These are phyloP conservation scores for Collybiopsis confluens DNA, from an alignment of 768 basidiomycete genomes.

Conservation along the genomic window DNA sequence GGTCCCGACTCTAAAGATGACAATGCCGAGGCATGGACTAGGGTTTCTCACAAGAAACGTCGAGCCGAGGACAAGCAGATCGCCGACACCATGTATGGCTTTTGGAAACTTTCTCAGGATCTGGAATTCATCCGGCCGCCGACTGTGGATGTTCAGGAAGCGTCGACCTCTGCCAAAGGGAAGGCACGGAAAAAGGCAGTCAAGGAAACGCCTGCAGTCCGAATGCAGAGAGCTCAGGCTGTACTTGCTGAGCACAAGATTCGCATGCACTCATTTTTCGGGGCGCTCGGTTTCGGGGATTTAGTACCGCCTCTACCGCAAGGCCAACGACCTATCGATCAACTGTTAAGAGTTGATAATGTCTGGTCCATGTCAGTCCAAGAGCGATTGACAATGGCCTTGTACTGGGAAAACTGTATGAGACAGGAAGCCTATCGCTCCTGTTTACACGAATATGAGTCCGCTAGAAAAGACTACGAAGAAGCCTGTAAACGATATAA, in stretches of 20 bases:
- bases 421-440: slow-evolving; percentile 25
- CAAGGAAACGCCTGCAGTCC: slow-evolving; percentile 1
- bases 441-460: slow-evolving; percentile 38
- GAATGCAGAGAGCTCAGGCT: slow-evolving; percentile 9
- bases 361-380: slow-evolving; percentile 52
- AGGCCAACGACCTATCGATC: slow-evolving; percentile 30
- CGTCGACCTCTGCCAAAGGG: background rate
- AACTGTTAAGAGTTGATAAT: slow-evolving; percentile 28
- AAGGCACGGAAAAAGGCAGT: background rate
- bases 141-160: background rate
- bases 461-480: slow-evolving; percentile 33
- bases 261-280: slow-evolving; percentile 29
- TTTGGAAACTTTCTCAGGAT: slow-evolving; percentile 47
- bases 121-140: slow-evolving; percentile 37
- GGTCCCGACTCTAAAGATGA: slow-evolving; percentile 3
- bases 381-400: slow-evolving; percentile 44
- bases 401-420: slow-evolving; percentile 43
- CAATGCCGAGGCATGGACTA: slow-evolving; percentile 3
- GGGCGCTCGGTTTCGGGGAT: slow-evolving; percentile 25
- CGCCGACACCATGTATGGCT: slow-evolving; percentile 34
- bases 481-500: slow-evolving; percentile 31
- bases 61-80: background rate
- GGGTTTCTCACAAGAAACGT: slow-evolving; percentile 8
- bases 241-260: background rate
- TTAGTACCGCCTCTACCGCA: slow-evolving; percentile 34